Evolutionary conservation across 768 basidiomycete species (phyloP).

Genomic region (Mycena belliarum): DNA sequence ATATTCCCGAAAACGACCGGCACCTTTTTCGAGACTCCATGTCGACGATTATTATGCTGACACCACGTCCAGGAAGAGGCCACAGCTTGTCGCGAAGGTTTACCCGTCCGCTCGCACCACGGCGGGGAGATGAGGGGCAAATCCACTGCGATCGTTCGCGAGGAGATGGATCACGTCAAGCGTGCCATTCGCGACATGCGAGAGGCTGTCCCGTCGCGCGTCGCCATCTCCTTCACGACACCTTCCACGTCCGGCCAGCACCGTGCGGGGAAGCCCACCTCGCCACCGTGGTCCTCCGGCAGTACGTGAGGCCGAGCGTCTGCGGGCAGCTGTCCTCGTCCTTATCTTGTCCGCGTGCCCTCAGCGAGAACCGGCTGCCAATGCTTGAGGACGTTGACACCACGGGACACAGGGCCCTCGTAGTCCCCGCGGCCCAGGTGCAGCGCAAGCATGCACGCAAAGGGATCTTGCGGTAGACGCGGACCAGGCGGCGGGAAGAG

Average conservation of each 20-base stretch:
- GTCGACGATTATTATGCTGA: background rate
- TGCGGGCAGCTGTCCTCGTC: too few species aligned
- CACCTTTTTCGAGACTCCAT: background rate
- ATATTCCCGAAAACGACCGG: background rate
- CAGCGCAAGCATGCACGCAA: conserved; percentile 27
- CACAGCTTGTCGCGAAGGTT: conserved; percentile 22
- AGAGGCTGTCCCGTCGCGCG: conserved; percentile 8
- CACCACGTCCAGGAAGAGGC: background rate
- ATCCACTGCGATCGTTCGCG: conserved; percentile 39
- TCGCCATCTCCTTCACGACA: conserved; percentile 19
- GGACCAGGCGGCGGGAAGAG: conserved; percentile 33
- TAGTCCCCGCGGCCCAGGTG: conserved; percentile 33
- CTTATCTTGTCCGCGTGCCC: conserved; percentile 15
- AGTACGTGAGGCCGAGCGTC: too few species aligned
- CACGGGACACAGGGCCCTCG: conserved; percentile 22
- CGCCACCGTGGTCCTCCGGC: too few species aligned
- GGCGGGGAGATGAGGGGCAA: conserved; percentile 31
- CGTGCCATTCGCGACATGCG: background rate
- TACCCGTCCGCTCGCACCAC: conserved; percentile 35
- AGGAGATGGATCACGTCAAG: conserved; percentile 37
- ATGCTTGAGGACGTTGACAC: conserved; percentile 19
- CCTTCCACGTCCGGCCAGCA: conserved; percentile 28
- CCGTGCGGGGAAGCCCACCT: conserved; percentile 19
- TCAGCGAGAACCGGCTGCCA: conserved; percentile 27
- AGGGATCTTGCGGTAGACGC: conserved; percentile 32